Evolutionary conservation across 73 alveolate species (phyloP).

Genomic region (Tetrahymena thermophila): DNA sequence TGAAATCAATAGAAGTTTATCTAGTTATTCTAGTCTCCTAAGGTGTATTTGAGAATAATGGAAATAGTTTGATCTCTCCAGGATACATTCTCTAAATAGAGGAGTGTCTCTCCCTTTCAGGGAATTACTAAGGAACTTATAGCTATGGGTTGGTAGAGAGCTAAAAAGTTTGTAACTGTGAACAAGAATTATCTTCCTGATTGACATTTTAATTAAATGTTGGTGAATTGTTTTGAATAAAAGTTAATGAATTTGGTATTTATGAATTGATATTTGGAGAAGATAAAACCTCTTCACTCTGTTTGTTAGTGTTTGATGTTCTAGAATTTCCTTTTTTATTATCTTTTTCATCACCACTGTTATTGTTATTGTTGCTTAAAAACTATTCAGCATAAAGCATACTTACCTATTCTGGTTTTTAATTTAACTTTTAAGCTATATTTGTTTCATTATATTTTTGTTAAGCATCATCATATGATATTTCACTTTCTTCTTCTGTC

Average conservation of each 20-base stretch:
- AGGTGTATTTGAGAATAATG: not conserved
- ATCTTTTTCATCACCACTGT: not conserved
- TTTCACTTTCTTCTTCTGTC: not conserved
- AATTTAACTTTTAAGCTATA: not conserved
- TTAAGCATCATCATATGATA: not conserved
- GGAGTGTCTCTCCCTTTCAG: not conserved
- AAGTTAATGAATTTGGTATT: not conserved
- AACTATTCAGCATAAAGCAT: not conserved
- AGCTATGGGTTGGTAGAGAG: not conserved
- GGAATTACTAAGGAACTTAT: not conserved
- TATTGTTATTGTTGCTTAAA: not conserved
- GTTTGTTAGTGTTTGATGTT: not conserved
- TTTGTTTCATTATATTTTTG: not conserved
- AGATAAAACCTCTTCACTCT: not conserved
- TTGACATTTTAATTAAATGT: not conserved
- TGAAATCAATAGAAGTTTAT: not conserved
- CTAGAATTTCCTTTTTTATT: not conserved
- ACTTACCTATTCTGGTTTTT: not conserved
- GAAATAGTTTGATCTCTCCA: not conserved
- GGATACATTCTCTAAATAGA: not conserved
- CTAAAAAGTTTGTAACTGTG: not conserved
- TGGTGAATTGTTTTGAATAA: not conserved
- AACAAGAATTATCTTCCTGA: not conserved
- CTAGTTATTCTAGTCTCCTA: not conserved
- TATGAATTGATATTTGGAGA: not conserved